Conservation (phyloP, 2,329 filamentous ascomycete genomes). For the Amauroascus verrucosus region DNA sequence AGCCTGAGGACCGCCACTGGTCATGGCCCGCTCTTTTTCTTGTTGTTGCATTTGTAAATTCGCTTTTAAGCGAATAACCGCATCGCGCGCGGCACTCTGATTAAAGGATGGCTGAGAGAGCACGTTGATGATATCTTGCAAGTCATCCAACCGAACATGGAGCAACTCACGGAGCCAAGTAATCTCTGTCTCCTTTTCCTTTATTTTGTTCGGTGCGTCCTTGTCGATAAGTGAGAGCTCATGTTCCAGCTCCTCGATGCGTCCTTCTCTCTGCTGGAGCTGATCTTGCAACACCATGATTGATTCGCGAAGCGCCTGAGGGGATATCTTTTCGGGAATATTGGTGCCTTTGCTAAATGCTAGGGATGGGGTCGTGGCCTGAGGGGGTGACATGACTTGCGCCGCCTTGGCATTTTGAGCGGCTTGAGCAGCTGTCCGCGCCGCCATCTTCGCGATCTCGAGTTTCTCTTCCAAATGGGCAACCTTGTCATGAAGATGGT, state of each 20-base stretch:
- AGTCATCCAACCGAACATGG: constrained; percentile 77
- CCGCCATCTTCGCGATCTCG: constrained; percentile 78
- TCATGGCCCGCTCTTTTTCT: constrained; percentile 76
- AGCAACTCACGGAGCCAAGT: constrained; percentile 89
- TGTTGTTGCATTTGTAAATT: constrained; percentile 98
- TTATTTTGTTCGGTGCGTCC: constrained; percentile 69
- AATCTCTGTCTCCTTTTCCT: constrained; percentile 89
- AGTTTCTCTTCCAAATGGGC: constrained; percentile 80
- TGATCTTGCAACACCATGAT: constrained; percentile 96
- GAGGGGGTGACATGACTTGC: constrained; percentile 27
- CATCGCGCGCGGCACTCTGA: constrained; percentile 70
- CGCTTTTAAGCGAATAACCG: constrained; percentile 81
- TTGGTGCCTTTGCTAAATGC: constrained; percentile 37
- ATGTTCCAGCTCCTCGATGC: constrained; percentile 77
- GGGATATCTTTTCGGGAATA: constrained; percentile 76
- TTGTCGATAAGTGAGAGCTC: constrained; percentile 59
- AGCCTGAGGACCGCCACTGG: constrained; percentile 52
- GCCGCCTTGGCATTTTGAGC: constrained; percentile 46
- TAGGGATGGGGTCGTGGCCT: constrained; percentile 40
- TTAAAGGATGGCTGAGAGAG: constrained; percentile 68
- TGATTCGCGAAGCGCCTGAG: constrained; percentile 87
- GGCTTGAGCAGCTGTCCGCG: constrained; percentile 68
- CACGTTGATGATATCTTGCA: constrained; percentile 80
- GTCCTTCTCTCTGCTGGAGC: constrained; percentile 81
- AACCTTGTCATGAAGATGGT: constrained; percentile 78